Conservation (phyloP, 2,329 filamentous ascomycete species). For the Fusarium begoniae region DNA sequence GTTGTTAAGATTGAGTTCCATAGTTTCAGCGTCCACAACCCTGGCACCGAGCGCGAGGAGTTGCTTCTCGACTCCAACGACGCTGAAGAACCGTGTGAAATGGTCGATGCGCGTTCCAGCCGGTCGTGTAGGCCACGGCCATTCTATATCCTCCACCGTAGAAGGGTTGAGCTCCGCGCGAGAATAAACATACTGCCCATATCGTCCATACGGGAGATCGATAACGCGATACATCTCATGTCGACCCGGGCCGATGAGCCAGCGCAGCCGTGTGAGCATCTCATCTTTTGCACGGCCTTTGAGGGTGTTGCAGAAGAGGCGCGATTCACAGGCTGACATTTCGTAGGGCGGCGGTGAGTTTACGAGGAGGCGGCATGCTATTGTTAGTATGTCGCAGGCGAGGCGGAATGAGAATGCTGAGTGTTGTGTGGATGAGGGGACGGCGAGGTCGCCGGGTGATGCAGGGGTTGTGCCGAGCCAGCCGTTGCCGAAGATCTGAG, state of each 20-base stretch:
- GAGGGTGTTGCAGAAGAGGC: conserved; percentile 33
- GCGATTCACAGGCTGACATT: conserved; percentile 10
- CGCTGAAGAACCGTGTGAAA: conserved; percentile 31
- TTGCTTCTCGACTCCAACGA: conserved; percentile 40
- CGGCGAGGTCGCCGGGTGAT: conserved; percentile 4
- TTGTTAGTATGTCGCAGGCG: conserved; percentile 25
- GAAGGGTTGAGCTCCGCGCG: conserved; percentile 31
- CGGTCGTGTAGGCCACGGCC: conserved; percentile 27
- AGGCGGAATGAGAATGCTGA: conserved; percentile 38
- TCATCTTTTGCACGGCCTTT: conserved; percentile 31
- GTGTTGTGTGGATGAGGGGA: not conserved
- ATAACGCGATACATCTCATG: conserved; percentile 39
- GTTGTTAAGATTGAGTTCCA: conserved; percentile 35
- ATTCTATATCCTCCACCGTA: conserved; percentile 27
- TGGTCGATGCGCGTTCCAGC: conserved; percentile 14
- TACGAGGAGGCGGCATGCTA: conserved; percentile 36
- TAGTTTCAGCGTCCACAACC: conserved; percentile 35
- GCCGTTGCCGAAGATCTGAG: conserved; percentile 41
- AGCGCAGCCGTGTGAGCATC: conserved; percentile 38
- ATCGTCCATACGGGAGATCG: conserved; percentile 39
- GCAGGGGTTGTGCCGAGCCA: conserved; percentile 33
- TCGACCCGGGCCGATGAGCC: conserved; percentile 36
- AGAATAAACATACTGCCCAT: conserved; percentile 37
- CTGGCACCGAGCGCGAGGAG: conserved; percentile 38
- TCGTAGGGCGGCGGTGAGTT: conserved; percentile 6